Evolutionary conservation across 164 flowering plant genomes (phyloP), one percentile per base, ranked within the genome.

Genomic region (Cinnamomum chago): DNA sequence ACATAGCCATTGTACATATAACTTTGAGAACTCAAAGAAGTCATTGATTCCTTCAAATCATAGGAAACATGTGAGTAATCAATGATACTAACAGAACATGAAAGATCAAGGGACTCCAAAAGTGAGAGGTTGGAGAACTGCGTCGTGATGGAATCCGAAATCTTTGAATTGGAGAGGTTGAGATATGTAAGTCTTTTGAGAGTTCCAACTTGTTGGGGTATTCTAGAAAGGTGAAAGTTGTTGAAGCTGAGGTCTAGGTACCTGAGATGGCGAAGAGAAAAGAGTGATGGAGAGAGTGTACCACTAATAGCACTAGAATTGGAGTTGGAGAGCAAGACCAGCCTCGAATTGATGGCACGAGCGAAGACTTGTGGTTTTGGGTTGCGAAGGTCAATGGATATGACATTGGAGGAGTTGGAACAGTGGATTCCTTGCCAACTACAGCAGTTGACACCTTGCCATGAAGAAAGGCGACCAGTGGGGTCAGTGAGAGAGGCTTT

Each of bases 201-300:
- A 12, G 65, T 70, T 35, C 62, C 17, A 3, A 78, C 24, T 13
- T 65, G 73, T 22, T 1, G 33, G 11, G 76, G 72, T 13, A 74
- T 73, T 52, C 40, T 78, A 2, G 80, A 74, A 50, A 65, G 60
- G 24, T 69, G 50, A 67, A 78, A 78, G 40, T 78, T 65, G 66
- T 78, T 78, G 74, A 65, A 74, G 50, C 77, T 75, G 7, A 79
- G 76, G 58, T 79, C 78, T 52, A 79, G 78, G 55, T 72, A n/a
- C 27, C 62, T 55, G 28, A 79, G 65, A 65, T 72, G 65, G 65
- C 5, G 17, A 58, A 76, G 81, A 1, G 13, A 73, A 73, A 76
- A 79, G 27, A 79, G 79, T n/a, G 74, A 50, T 9, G 70, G 73
- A 52, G 81, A 72, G 33, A 79, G 24, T 18, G 71, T 72, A 22